Evolutionary conservation across 1,284 basidiomycete species (phyloP).

Genomic region (Pulveroboletus sp.): DNA sequence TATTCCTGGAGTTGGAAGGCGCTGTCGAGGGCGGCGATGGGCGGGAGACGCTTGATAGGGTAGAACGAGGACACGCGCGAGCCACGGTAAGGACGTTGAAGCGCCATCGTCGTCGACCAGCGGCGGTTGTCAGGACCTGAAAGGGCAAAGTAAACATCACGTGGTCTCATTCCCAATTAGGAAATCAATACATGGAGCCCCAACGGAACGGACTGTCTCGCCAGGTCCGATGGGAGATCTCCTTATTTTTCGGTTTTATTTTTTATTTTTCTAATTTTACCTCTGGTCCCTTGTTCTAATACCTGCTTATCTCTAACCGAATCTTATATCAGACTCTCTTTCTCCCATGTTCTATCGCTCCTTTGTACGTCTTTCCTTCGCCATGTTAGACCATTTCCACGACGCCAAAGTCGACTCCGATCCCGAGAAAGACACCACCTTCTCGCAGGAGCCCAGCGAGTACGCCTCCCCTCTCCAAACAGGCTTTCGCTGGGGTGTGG

Average conservation of each 20-base stretch:
- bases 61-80: conserved; percentile 76
- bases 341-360: conserved; percentile 1
- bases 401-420: conserved; percentile 25
- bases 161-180: conserved; percentile 13
- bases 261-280: conserved; percentile 3
- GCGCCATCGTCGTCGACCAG: conserved; percentile 19
- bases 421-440: conserved; percentile 29
- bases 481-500: conserved; percentile 31
- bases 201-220: background rate
- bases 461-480: conserved; percentile 2
- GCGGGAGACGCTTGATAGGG: conserved; percentile 62
- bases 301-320: conserved; percentile 13
- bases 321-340: conserved; percentile 19
- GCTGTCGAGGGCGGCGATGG: conserved; percentile 74
- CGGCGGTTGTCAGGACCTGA: background rate
- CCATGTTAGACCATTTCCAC: conserved; percentile 21
- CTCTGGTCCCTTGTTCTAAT: background rate
- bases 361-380: conserved; percentile 6
- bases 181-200: background rate
- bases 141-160: conserved; percentile 12
- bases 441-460: conserved; percentile 8
- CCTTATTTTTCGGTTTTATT: background rate
- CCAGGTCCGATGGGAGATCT: conserved; percentile 5
- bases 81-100: conserved; percentile 66
- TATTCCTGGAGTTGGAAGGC: conserved; percentile 96